Conservation (phyloP, 1,139 yeast species). For the Kodamaea alishanica region DNA sequence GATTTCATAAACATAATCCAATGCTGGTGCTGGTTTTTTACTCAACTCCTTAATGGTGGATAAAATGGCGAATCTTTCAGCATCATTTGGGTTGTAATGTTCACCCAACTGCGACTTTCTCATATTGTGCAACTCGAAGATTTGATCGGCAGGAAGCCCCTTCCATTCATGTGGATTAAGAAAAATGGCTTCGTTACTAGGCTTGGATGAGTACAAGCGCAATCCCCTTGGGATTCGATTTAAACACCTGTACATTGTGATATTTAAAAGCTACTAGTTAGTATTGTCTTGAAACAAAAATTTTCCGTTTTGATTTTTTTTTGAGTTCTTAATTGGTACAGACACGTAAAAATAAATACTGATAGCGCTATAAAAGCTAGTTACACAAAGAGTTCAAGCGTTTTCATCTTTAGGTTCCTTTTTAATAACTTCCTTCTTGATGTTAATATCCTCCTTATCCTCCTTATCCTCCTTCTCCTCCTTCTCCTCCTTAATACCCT, state of each 20-base stretch:
- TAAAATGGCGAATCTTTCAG: slow-evolving; percentile 44
- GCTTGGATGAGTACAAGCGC: slow-evolving; percentile 17
- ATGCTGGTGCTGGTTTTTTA: slow-evolving; percentile 28
- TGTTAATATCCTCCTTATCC: neutral
- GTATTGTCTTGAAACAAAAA: neutral
- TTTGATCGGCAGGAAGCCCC: slow-evolving; percentile 60
- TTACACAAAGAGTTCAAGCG: no score
- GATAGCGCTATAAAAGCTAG: no score
- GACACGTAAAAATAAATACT: no score
- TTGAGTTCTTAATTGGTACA: neutral
- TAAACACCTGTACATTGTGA: neutral
- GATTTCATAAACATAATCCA: slow-evolving; percentile 43
- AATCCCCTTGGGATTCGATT: slow-evolving; percentile 1
- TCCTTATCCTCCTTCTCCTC: neutral
- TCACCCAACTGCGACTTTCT: slow-evolving; percentile 57
- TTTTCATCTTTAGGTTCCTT: no score
- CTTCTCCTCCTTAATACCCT: neutral
- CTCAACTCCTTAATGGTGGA: slow-evolving; percentile 39
- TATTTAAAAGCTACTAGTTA: neutral
- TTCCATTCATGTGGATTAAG: slow-evolving; percentile 67
- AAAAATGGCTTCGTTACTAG: slow-evolving; percentile 25
- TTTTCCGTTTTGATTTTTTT: neutral
- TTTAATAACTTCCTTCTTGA: neutral
- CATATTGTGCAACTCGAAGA: slow-evolving; percentile 57
- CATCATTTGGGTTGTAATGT: slow-evolving; percentile 52